phyloP scores from a whole-genome alignment of 2,329 filamentous ascomycete genomes.

The Neopestalotiopsis sp. region DNA sequence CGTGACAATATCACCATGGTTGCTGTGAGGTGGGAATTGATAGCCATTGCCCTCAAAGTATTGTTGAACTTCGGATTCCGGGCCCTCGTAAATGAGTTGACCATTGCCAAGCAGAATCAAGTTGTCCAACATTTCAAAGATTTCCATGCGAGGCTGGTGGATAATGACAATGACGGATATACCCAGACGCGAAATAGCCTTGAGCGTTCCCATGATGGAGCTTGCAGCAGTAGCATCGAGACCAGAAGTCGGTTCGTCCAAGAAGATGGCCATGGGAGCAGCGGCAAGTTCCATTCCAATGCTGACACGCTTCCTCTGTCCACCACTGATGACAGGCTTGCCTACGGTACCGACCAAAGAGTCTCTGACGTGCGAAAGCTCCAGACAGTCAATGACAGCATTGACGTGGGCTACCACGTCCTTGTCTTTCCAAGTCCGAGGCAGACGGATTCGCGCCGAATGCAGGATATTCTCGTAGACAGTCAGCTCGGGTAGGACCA shows the following conservation, averaged over 20 bases:
- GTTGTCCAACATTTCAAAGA: slow-evolving; percentile 62
- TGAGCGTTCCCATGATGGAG: slow-evolving; percentile 60
- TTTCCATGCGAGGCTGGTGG: slow-evolving; percentile 63
- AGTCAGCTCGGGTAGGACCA: slow-evolving; percentile 63
- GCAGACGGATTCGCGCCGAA: slow-evolving; percentile 59
- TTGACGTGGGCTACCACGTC: slow-evolving; percentile 61
- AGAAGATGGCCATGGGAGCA: slow-evolving; percentile 59
- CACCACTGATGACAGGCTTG: slow-evolving; percentile 59
- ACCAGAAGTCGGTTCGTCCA: slow-evolving; percentile 59
- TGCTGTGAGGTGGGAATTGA: slow-evolving; percentile 52
- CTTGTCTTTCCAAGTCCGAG: slow-evolving; percentile 52
- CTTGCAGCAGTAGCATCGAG: slow-evolving; percentile 60
- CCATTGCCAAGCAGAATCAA: slow-evolving; percentile 61
- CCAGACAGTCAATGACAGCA: slow-evolving; percentile 58
- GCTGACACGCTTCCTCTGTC: slow-evolving; percentile 62
- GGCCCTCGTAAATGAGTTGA: slow-evolving; percentile 58
- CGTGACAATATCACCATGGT: slow-evolving; percentile 63
- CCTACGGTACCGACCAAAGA: slow-evolving; percentile 56
- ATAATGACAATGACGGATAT: slow-evolving; percentile 64
- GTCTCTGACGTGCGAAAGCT: slow-evolving; percentile 55
- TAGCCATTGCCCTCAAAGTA: slow-evolving; percentile 61
- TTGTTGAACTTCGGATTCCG: slow-evolving; percentile 44
- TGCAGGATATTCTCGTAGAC: slow-evolving; percentile 67
- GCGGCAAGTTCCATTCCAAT: slow-evolving; percentile 65
- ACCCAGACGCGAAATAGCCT: slow-evolving; percentile 57